Evolutionary conservation across 306 rosid species (phyloP).

Genomic region (Gleditsia sinensis): DNA sequence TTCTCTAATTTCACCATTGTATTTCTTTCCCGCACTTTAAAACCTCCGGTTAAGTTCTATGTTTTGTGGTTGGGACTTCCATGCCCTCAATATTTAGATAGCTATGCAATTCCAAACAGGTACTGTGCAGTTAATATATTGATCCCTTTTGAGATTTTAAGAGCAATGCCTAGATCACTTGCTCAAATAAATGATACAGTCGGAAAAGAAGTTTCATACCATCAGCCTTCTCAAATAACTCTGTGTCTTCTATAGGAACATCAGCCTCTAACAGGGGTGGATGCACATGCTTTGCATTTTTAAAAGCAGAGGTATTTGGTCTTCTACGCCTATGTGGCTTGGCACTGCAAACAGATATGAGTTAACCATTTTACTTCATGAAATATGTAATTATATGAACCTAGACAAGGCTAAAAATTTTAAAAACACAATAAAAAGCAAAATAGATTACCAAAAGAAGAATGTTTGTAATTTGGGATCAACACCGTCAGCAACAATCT

Average conservation of each 20-base stretch:
- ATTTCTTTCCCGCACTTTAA: not conserved
- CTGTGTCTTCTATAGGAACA: constrained; percentile 42
- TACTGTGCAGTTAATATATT: not conserved
- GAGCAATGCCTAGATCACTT: constrained; percentile 23
- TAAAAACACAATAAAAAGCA: constrained; percentile 22
- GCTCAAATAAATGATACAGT: constrained; percentile 17
- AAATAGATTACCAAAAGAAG: constrained; percentile 53
- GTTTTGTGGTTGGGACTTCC: not conserved
- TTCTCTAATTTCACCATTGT: too few species aligned
- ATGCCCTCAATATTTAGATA: not conserved
- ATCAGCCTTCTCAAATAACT: constrained; percentile 52
- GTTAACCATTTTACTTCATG: constrained; percentile 34
- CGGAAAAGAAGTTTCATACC: constrained; percentile 49
- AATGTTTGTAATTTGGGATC: constrained; percentile 72
- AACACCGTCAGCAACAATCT: constrained; percentile 57
- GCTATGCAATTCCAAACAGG: not conserved
- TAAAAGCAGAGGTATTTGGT: constrained; percentile 35
- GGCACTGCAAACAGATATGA: constrained; percentile 53
- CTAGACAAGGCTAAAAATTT: constrained; percentile 23
- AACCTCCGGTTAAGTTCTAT: not conserved
- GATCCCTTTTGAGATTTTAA: not conserved
- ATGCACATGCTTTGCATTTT: constrained; percentile 44
- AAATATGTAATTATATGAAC: constrained; percentile 26
- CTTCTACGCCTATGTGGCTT: constrained; percentile 51
- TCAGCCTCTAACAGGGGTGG: constrained; percentile 42